Base-by-base conservation (phyloP, 108 stramenopile genomes). In the Halocafeteria seosinensis region DNA sequence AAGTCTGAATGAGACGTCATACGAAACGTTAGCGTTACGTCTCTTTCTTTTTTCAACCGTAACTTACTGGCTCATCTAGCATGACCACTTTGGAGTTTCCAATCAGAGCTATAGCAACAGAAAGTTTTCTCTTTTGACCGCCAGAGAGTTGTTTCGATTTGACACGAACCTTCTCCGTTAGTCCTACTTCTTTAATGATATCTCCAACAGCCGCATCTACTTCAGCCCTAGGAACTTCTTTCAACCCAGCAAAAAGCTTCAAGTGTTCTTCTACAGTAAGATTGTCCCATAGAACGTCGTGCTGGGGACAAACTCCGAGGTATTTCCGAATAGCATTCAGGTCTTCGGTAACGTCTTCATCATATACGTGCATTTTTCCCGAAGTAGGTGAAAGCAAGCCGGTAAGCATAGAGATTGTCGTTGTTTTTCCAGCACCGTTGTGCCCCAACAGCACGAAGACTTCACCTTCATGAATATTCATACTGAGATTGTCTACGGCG, bases 271-370 rank as follows among this genome's bases (percentile, higher is more conserved):
- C 65, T 36, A 88, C 89, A 11, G 92, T 89, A 35, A 94, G 75
- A 27, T 70, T 50, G 5, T 85, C 87, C 64, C 85, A 88, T 12
- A 94, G 76, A 61, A 86, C 85, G 71, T 94, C 88, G 67, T 89
- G 88, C 66, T 94, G 92, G 33, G 89, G 75, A 62, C 92, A 92
- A 35, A 92, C 85, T 62, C 91, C 91, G n/a, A 88, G 78, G 30
- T 1, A 27, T 1, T 17, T 23, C 33, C 65, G 71, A 21, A 67
- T 31, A 26, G 11, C 38, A 29, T 35, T 26, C 50, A 66, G 63
- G 3, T 76, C 42, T 26, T 35, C 25, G 28, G 34, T 26, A 24
- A 73, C 34, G 36, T 11, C 21, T 11, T 68, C 6, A 27, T 68
- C 75, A 32, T 61, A 5, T 62, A 84, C 78, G 37, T 12, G 28